These are phyloP conservation scores for Alternaria brassicicola DNA, from an alignment of 2,329 filamentous ascomycete genomes.

Conservation along the genomic window DNA sequence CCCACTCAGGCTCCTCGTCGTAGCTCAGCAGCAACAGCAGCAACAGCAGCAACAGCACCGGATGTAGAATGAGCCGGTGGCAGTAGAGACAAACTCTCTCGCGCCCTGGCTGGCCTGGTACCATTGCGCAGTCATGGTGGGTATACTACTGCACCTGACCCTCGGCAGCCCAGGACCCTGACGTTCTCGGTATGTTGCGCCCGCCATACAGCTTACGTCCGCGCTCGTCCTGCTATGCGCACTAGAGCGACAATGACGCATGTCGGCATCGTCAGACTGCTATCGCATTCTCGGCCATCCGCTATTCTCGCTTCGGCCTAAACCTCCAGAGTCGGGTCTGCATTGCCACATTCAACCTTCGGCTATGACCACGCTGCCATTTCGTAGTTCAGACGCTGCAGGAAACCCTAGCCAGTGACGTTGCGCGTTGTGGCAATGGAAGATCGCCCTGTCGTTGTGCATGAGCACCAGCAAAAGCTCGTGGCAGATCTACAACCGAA, in stretches of 20 bases:
- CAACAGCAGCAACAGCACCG: neutral
- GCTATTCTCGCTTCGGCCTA: slow-evolving; percentile 11
- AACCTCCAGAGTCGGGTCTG: slow-evolving; percentile 10
- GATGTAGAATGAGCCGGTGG: neutral
- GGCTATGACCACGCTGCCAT: slow-evolving; percentile 10
- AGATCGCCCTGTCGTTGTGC: slow-evolving; percentile 17
- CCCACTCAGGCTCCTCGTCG: neutral
- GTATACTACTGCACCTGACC: slow-evolving; percentile 40
- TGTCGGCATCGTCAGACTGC: slow-evolving; percentile 24
- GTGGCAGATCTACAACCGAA: slow-evolving; percentile 25
- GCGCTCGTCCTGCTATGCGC: slow-evolving; percentile 21
- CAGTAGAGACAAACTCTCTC: slow-evolving; percentile 7
- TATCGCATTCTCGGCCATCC: slow-evolving; percentile 10
- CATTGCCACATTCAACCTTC: slow-evolving; percentile 16
- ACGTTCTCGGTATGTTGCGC: slow-evolving; percentile 24
- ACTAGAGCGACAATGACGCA: slow-evolving; percentile 30
- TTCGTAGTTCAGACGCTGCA: slow-evolving; percentile 1
- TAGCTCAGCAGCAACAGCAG: neutral
- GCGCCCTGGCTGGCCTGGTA: slow-evolving; percentile 21
- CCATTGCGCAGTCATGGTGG: slow-evolving; percentile 26
- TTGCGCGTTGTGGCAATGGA: slow-evolving; percentile 22
- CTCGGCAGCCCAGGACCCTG: slow-evolving; percentile 26
- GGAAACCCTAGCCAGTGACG: slow-evolving; percentile 18
- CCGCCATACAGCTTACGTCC: slow-evolving; percentile 32
- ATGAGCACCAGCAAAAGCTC: slow-evolving; percentile 22